phyloP scores from a whole-genome alignment of 306 rosid genomes.

The Abrus pulchellus region DNA sequence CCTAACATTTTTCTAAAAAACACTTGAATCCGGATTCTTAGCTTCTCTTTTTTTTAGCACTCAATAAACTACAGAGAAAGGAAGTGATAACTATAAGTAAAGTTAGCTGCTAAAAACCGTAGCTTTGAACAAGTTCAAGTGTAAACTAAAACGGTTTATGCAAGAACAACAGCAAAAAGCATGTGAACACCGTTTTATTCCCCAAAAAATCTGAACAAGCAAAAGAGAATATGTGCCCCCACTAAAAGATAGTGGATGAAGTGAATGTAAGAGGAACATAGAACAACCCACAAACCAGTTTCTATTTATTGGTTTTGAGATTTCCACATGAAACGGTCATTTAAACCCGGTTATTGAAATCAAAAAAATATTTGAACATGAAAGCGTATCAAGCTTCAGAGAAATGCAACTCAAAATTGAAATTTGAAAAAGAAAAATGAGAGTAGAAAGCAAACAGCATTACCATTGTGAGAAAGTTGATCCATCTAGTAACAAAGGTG shows the following conservation, averaged over 20 bases:
- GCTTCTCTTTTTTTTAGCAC: neutral
- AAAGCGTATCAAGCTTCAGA: neutral
- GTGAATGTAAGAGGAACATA: neutral
- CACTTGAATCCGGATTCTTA: neutral
- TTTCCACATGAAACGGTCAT: conserved; percentile 29
- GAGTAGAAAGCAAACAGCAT: conserved; percentile 6
- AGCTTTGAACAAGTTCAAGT: conserved; percentile 18
- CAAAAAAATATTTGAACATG: conserved; percentile 20
- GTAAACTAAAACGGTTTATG: conserved; percentile 30
- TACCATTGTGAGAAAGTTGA: conserved; percentile 96
- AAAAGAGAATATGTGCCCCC: no score
- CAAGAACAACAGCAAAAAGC: conserved; percentile 16
- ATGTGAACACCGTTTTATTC: neutral
- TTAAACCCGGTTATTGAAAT: neutral
- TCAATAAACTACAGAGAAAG: conserved; percentile 32
- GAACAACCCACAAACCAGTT: conserved; percentile 8
- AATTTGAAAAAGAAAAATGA: neutral
- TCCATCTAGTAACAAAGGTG: conserved; percentile 92
- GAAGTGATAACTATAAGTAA: conserved; percentile 6
- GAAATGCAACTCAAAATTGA: conserved; percentile 26
- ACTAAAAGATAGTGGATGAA: neutral
- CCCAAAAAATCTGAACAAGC: no score
- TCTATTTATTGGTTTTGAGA: neutral
- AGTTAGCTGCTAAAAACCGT: conserved; percentile 34
- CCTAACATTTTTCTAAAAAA: no score